phyloP scores from a whole-genome alignment of 176 grass and related monocot genomes.

The Poa annua region DNA sequence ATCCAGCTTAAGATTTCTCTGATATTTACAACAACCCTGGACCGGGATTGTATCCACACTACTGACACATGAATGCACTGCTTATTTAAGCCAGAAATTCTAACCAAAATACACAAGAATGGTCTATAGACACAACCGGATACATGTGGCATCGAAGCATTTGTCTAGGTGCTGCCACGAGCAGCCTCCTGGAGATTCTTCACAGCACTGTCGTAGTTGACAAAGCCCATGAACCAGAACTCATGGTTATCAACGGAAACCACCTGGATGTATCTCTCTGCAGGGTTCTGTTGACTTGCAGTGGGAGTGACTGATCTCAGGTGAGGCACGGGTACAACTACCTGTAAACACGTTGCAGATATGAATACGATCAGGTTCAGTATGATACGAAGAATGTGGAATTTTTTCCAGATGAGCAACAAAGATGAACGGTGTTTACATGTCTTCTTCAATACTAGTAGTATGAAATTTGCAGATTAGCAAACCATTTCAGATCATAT shows the following conservation, averaged over 20 bases:
- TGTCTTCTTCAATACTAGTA: neutral
- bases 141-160: neutral
- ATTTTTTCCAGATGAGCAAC: neutral
- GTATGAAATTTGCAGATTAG: neutral
- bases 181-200: slow-evolving; percentile 54
- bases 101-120: slow-evolving; percentile 23
- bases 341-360: slow-evolving; percentile 25
- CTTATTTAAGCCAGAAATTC: neutral
- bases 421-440: neutral
- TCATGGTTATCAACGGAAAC: slow-evolving; percentile 52
- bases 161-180: slow-evolving; percentile 30
- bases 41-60: neutral
- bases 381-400: neutral
- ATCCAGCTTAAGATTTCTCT: neutral
- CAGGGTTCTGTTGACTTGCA: slow-evolving; percentile 45
- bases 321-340: slow-evolving; percentile 49
- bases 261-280: slow-evolving; percentile 62
- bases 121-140: slow-evolving; percentile 1
- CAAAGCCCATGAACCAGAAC: slow-evolving; percentile 67
- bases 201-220: slow-evolving; percentile 55
- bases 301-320: slow-evolving; percentile 54
- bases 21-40: slow-evolving; percentile 13
- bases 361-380: slow-evolving; percentile 23
- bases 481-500: neutral
- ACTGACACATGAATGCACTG: slow-evolving; percentile 18